These are phyloP conservation scores for Jaltomata sinuosa DNA, from an alignment of 257 asterid genomes.

Conservation along the genomic window DNA sequence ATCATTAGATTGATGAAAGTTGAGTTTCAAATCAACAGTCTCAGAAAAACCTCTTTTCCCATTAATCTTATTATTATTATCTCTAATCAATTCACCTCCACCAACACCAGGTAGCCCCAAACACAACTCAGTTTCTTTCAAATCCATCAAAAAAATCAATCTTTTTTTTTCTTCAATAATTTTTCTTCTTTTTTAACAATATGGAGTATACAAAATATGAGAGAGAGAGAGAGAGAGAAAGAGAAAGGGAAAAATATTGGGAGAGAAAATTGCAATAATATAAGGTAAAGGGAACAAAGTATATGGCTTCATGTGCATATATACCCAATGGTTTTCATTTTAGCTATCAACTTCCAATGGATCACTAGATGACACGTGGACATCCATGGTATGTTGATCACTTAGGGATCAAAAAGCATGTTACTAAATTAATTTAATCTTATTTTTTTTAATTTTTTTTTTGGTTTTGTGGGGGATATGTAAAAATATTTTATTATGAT, in stretches of 20 bases:
- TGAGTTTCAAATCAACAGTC: constrained; percentile 45
- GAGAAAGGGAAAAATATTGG: neutral
- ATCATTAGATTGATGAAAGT: constrained; percentile 26
- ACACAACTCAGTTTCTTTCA: constrained; percentile 43
- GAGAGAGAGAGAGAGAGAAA: neutral
- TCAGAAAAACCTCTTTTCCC: constrained; percentile 48
- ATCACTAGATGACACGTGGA: constrained; percentile 52
- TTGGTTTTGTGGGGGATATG: constrained; percentile 7
- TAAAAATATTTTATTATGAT: constrained; percentile 6
- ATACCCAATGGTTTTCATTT: constrained; percentile 26
- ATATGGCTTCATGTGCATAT: constrained; percentile 35
- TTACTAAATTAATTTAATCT: constrained; percentile 38
- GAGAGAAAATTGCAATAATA: neutral
- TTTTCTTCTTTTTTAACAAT: neutral
- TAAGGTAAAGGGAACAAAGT: constrained; percentile 28
- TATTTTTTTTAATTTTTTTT: no score
- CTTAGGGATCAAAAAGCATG: constrained; percentile 71
- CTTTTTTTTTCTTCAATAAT: neutral
- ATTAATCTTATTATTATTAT: constrained; percentile 9
- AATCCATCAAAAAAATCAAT: constrained; percentile 15
- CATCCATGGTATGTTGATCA: constrained; percentile 24
- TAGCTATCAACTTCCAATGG: constrained; percentile 14
- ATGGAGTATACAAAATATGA: neutral
- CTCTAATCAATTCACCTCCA: neutral
- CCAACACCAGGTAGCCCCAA: constrained; percentile 47